Evolutionary conservation across 176 grass and related monocot genomes (phyloP).

Genomic region (Triticum monococcum): DNA sequence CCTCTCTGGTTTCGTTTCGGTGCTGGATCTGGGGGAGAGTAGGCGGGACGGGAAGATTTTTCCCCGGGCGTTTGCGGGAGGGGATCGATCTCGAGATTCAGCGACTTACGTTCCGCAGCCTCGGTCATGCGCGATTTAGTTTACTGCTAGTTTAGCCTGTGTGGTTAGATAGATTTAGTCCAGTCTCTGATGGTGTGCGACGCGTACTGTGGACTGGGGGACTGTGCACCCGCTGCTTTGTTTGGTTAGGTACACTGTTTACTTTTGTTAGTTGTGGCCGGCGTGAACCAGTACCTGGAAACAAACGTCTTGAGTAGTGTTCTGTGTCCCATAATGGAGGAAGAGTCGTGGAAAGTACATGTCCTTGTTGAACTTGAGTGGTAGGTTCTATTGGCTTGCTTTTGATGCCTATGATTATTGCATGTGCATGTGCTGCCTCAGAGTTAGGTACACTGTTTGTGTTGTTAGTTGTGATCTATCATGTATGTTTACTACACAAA

Average conservation of each 20-base stretch:
- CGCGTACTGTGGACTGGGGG: background rate
- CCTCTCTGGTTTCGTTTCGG: no score
- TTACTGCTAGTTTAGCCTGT: no score
- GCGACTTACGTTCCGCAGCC: background rate
- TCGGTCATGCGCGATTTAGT: background rate
- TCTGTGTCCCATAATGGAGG: background rate
- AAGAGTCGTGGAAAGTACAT: background rate
- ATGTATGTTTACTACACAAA: background rate
- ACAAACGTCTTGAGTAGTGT: background rate
- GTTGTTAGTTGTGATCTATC: background rate
- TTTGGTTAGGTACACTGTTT: background rate
- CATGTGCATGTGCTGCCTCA: background rate
- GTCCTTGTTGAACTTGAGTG: background rate
- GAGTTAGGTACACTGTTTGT: background rate
- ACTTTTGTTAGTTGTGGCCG: background rate
- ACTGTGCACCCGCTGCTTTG: background rate
- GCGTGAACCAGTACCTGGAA: background rate
- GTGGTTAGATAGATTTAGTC: background rate
- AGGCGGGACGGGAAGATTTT: background rate
- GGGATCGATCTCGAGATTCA: background rate
- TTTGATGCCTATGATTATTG: background rate
- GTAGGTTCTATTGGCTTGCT: background rate
- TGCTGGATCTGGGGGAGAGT: slow-evolving; percentile 19
- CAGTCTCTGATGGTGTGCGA: background rate
- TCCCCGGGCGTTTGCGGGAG: background rate